Evolutionary conservation across 176 grass and related monocot genomes (phyloP).

Genomic region (Phragmites australis): DNA sequence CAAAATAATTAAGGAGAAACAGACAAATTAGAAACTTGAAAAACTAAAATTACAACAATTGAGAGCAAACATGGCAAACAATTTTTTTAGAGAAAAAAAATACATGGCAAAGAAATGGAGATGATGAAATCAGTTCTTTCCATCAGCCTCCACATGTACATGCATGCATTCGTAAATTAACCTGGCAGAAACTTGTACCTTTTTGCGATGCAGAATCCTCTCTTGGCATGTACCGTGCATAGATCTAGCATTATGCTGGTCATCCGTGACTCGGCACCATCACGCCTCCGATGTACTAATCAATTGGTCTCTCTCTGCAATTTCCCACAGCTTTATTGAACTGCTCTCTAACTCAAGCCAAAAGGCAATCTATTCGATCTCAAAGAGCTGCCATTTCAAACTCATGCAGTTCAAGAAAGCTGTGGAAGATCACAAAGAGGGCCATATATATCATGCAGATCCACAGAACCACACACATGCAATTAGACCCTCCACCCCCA

Average conservation of each 20-base stretch:
- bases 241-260: neutral
- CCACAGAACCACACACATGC: neutral
- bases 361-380: neutral
- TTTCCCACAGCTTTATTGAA: conserved; percentile 99
- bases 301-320: conserved; percentile 63
- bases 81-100: neutral
- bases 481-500: neutral
- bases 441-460: conserved; percentile 47
- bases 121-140: neutral
- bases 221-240: neutral
- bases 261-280: neutral
- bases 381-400: neutral
- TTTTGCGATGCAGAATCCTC: neutral
- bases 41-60: neutral
- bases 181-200: neutral
- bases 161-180: neutral
- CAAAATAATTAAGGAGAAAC: neutral
- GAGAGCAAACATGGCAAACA: neutral
- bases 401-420: conserved; percentile 97
- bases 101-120: neutral
- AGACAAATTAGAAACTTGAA: neutral
- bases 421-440: conserved; percentile 98
- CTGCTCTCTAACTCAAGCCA: conserved; percentile 20
- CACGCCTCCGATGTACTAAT: neutral
- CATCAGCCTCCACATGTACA: neutral